These are phyloP conservation scores for Dactylorhiza incarnata DNA, from an alignment of 106 monocot genomes.

Conservation along the genomic window DNA sequence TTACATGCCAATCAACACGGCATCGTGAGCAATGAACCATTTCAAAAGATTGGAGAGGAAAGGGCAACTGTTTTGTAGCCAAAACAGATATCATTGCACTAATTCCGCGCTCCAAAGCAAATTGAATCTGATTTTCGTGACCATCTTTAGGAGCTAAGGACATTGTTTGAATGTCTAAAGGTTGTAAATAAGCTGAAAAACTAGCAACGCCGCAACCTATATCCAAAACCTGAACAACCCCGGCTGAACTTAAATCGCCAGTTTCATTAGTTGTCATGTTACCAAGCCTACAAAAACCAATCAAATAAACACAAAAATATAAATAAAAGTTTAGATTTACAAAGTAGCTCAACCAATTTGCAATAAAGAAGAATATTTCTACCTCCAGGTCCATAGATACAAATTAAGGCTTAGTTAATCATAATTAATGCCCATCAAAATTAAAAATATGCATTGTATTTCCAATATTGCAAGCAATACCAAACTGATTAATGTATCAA, in stretches of 20 bases:
- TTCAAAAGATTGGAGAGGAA: slow-evolving; percentile 75
- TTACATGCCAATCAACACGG: slow-evolving; percentile 98
- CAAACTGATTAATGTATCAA: not conserved
- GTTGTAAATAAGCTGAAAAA: slow-evolving; percentile 66
- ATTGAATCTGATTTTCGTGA: slow-evolving; percentile 85
- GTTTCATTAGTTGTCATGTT: slow-evolving; percentile 82
- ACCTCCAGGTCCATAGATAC: not conserved
- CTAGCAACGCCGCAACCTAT: slow-evolving; percentile 83
- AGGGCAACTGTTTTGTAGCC: slow-evolving; percentile 84
- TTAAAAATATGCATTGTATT: not conserved
- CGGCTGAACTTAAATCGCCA: slow-evolving; percentile 77
- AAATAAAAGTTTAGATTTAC: not conserved
- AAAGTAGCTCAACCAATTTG: not conserved
- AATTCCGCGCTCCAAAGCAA: slow-evolving; percentile 75
- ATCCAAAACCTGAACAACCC: slow-evolving; percentile 88
- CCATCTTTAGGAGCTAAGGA: slow-evolving; percentile 83
- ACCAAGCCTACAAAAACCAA: slow-evolving; percentile 62
- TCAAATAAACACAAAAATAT: not conserved
- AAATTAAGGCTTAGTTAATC: not conserved
- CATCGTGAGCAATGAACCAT: slow-evolving; percentile 99
- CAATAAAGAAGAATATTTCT: not conserved
- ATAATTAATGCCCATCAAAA: not conserved
- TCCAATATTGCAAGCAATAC: not conserved
- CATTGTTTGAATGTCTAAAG: slow-evolving; percentile 65
- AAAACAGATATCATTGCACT: slow-evolving; percentile 79